Base-by-base conservation (phyloP, 2,329 filamentous ascomycete species). In the Fusarium ramigenum region DNA sequence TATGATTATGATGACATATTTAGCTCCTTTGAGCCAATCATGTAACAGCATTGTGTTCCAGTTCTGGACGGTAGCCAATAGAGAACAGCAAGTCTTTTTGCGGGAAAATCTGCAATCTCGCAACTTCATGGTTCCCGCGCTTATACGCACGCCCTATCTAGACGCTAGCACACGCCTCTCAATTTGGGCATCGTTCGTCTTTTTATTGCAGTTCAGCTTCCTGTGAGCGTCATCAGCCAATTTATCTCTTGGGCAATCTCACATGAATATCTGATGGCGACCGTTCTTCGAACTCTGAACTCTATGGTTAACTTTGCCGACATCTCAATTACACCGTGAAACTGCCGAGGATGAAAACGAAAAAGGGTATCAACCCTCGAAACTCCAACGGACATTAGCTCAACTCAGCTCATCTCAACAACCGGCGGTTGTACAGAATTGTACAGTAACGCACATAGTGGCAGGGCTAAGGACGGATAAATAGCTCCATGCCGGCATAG, bases 1-100 rank as follows among this genome's bases (percentile, higher is more conserved):
- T 70, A 53, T 73, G 69, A 75, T 75, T 74, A 75, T 75, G 74
- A 74, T 77, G 74, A 76, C 74, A 76, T 75, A 66, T 47, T 53
- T 25, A n/a, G 36, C 37, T 44, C 30, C 16, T 42, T 50, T 15
- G 43, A 39, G 23, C 74, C 74, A 76, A 76, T 75, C 60, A 76
- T 14, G 56, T 59, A 68, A 66, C 59, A 53, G 34, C 46, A 28
- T 43, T 43, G 46, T 68, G 68, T 69, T 63, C 58, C 52, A 68
- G 60, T 59, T 63, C 39, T 54, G 44, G 21, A 37, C 43, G 50
- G 47, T 39, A 52, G 37, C 72, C 73, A 74, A 73, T 76, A 44
- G 44, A 34, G 46, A 25, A 36, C 19, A 47, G 34, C 40, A 43
- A 28, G 53, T 43, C n/a, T 58, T 58, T 62, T 30, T 43, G 52